phyloP scores from a whole-genome alignment of 495 filamentous ascomycete genomes.

The Pseudevernia furfuracea region DNA sequence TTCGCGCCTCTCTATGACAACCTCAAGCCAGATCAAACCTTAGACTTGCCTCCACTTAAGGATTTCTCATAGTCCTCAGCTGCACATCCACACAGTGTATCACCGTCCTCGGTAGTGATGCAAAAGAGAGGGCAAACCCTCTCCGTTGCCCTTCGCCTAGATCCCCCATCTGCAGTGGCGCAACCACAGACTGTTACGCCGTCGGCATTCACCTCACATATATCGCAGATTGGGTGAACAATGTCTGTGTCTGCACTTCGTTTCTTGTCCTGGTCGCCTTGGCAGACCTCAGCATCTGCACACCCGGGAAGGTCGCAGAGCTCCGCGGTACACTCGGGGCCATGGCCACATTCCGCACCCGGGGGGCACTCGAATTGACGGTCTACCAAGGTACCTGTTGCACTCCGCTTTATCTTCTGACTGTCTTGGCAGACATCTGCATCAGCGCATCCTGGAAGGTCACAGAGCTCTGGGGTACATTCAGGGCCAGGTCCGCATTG shows the following conservation, averaged over 20 bases:
- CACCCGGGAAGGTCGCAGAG: conserved; percentile 2
- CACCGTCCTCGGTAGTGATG: background rate
- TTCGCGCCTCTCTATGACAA: no score
- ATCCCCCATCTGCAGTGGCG: background rate
- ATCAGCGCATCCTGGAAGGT: background rate
- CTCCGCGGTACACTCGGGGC: conserved; percentile 6
- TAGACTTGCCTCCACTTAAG: background rate
- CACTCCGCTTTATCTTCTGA: background rate
- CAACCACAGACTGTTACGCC: background rate
- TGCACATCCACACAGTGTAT: background rate
- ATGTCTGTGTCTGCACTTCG: background rate
- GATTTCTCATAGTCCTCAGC: background rate
- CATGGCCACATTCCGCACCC: conserved; percentile 2
- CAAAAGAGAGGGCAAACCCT: background rate
- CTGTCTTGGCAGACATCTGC: conserved; percentile 3
- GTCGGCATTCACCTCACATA: background rate
- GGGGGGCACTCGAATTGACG: conserved; percentile 6
- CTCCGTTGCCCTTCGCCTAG: background rate
- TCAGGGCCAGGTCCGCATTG: conserved; percentile 8
- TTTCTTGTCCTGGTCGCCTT: background rate
- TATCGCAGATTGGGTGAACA: background rate
- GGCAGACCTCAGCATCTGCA: conserved; percentile 6
- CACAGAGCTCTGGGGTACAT: background rate
- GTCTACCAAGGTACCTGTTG: background rate
- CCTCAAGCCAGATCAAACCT: no score